phyloP scores from a whole-genome alignment of 352 stramenopile species.

The Phytophthora litchii region DNA sequence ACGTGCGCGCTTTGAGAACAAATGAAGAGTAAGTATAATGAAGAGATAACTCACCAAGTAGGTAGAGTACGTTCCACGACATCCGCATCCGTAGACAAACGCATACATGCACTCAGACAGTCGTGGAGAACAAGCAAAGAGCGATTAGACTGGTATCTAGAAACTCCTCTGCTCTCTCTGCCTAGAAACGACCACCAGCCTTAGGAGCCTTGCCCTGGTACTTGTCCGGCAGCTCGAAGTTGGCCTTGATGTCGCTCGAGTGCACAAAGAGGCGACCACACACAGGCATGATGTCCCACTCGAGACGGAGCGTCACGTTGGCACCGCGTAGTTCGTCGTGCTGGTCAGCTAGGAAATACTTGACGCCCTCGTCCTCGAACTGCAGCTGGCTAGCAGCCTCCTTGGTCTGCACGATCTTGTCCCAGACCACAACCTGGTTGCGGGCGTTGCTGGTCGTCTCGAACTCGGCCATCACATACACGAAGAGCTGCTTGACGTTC shows the following conservation, averaged over 20 bases:
- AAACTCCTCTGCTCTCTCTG: not conserved
- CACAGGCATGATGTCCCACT: conserved; percentile 90
- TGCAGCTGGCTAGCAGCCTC: conserved; percentile 52
- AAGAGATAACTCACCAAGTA: conserved; percentile 3
- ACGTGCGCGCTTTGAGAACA: conserved; percentile 77
- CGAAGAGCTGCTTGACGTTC: conserved; percentile 91
- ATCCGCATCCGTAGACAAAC: conserved; percentile 3
- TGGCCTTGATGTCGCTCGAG: conserved; percentile 45
- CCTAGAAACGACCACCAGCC: conserved; percentile 36
- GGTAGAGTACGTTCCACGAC: conserved; percentile 8
- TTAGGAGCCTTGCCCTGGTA: conserved; percentile 77
- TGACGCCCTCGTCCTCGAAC: conserved; percentile 70
- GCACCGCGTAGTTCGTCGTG: conserved; percentile 74
- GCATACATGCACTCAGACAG: conserved; percentile 7
- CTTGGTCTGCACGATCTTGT: conserved; percentile 81
- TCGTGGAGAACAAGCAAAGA: conserved; percentile 18
- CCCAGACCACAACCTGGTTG: conserved; percentile 89
- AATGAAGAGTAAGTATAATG: conserved; percentile 31
- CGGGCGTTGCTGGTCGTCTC: conserved; percentile 59
- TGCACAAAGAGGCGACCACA: conserved; percentile 80
- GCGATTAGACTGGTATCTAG: conserved; percentile 24
- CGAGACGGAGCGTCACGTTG: conserved; percentile 81
- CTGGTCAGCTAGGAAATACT: conserved; percentile 87
- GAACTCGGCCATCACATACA: conserved; percentile 89
- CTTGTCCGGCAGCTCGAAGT: conserved; percentile 62